Evolutionary conservation across 495 filamentous ascomycete genomes (phyloP).

Genomic region (Trichoderma asperelloides): DNA sequence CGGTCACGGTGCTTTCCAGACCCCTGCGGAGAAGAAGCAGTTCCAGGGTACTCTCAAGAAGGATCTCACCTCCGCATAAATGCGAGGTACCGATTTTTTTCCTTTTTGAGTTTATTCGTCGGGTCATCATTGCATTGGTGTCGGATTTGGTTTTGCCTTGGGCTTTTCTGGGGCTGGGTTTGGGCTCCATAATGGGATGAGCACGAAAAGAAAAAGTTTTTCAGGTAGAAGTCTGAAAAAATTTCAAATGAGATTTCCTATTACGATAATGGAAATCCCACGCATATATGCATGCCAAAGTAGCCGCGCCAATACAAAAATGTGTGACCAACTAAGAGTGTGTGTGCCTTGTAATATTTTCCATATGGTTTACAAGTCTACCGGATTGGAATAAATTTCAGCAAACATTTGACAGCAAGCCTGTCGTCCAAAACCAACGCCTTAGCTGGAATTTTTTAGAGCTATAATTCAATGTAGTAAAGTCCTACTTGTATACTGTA

Average conservation of each 20-base stretch:
- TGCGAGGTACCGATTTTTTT: slow-evolving; percentile 23
- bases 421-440: too few species aligned
- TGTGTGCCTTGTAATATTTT: not conserved
- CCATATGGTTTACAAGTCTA: too few species aligned
- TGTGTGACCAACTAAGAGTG: not conserved
- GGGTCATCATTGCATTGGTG: slow-evolving; percentile 44
- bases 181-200: slow-evolving; percentile 30
- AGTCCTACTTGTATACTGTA: too few species aligned
- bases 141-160: slow-evolving; percentile 34
- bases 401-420: too few species aligned
- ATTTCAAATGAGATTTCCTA: slow-evolving; percentile 6
- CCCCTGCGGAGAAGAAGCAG: slow-evolving; percentile 87
- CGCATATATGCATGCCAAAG: slow-evolving; percentile 2
- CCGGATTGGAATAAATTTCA: too few species aligned
- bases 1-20: slow-evolving; percentile 99
- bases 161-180: slow-evolving; percentile 33
- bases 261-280: slow-evolving; percentile 3
- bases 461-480: too few species aligned
- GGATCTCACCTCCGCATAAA: slow-evolving; percentile 64
- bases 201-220: slow-evolving; percentile 24
- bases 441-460: too few species aligned
- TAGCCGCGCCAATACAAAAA: slow-evolving; percentile 4
- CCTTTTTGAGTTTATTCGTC: slow-evolving; percentile 35
- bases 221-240: slow-evolving; percentile 8
- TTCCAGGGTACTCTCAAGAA: slow-evolving; percentile 99